Percentiles rank a stretch among this genome's conserved stretches.
Conservation (phyloP, 192 early-diverging fungal genomes). For the Globomyces pollinis-pini region DNA sequence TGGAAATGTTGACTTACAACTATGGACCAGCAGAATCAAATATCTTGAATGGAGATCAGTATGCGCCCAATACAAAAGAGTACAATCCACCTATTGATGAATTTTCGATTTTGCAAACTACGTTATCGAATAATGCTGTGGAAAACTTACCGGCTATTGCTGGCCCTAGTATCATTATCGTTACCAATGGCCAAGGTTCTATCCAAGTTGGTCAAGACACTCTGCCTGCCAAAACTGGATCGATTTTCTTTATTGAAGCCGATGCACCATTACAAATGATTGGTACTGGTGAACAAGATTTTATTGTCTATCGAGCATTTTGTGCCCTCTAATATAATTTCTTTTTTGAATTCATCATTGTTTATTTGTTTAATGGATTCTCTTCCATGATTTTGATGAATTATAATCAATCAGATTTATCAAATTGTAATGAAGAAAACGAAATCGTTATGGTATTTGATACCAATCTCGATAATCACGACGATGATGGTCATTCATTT, state of each 20-base stretch:
- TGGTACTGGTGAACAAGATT: conserved; percentile 16
- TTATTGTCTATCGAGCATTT: conserved; percentile 40
- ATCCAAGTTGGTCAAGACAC: background rate
- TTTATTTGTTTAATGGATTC: background rate
- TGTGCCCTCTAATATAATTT: no score
- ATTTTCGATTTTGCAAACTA: conserved; percentile 74
- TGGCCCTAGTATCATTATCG: conserved; percentile 84
- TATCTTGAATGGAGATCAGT: conserved; percentile 58
- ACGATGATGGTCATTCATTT: no score
- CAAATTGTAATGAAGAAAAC: no score
- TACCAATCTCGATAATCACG: no score
- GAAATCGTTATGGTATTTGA: no score
- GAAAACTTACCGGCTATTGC: conserved; percentile 53
- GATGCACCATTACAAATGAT: conserved; percentile 38
- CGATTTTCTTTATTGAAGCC: conserved; percentile 72
- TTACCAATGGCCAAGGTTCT: conserved; percentile 63
- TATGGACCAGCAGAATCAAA: conserved; percentile 72
- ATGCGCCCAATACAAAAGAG: conserved; percentile 22
- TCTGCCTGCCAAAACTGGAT: conserved; percentile 47
- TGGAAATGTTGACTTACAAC: conserved; percentile 88
- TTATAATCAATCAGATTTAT: no score
- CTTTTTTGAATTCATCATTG: background rate
- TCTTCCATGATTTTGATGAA: no score
- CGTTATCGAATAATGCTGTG: conserved; percentile 29
- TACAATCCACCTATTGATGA: conserved; percentile 98